Conservation (phyloP, 2,329 filamentous ascomycete species). For the Alternaria burnsii region DNA sequence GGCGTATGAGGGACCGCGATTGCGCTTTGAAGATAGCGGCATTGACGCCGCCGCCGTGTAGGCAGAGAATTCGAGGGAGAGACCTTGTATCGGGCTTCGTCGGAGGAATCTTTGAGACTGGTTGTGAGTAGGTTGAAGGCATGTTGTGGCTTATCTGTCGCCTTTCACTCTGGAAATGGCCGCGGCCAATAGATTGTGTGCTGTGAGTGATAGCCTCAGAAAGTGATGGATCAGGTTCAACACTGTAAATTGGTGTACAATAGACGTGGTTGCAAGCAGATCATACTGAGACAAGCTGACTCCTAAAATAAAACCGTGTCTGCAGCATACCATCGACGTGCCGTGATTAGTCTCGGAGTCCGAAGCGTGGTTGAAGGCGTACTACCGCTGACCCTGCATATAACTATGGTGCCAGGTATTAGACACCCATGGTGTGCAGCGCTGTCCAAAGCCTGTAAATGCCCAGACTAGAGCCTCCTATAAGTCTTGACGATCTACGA, state of each 20-base stretch:
- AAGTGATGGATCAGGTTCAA: neutral
- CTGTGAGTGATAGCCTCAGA: neutral
- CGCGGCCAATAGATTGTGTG: neutral
- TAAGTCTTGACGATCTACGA: neutral
- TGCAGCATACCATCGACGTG: neutral
- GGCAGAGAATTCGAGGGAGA: conserved; percentile 75
- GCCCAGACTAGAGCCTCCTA: neutral
- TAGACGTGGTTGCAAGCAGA: neutral
- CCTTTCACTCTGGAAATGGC: neutral
- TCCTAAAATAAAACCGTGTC: neutral
- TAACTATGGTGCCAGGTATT: neutral
- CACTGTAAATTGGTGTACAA: neutral
- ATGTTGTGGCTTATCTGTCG: conserved; percentile 1
- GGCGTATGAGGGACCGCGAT: conserved; percentile 64
- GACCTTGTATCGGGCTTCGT: conserved; percentile 34
- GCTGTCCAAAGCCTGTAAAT: neutral
- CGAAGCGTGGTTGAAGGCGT: conserved; percentile 4
- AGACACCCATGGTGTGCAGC: neutral
- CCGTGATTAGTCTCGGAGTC: conserved; percentile 5
- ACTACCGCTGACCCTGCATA: conserved; percentile 5
- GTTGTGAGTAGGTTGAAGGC: conserved; percentile 9
- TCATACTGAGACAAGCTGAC: conserved; percentile 1
- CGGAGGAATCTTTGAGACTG: conserved; percentile 34
- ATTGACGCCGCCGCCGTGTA: conserved; percentile 82
- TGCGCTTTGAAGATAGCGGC: conserved; percentile 74